Conservation (phyloP, 164 flowering plant species). For the Santalum album region DNA sequence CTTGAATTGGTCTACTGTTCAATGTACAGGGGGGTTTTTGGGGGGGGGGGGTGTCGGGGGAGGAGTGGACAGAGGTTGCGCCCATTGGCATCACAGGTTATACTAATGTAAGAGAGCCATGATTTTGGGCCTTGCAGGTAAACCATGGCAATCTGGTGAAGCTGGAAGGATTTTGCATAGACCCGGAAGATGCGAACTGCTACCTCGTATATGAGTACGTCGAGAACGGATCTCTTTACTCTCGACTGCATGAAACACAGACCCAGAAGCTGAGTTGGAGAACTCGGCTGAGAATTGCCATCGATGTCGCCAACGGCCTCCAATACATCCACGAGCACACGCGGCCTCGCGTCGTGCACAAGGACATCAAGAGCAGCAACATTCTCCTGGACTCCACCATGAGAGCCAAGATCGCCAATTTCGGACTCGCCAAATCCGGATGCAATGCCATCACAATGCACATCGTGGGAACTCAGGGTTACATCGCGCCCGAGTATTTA, state of each 20-base stretch:
- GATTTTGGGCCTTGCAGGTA: constrained; percentile 38
- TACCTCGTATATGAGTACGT: constrained; percentile 72
- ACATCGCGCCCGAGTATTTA: constrained; percentile 86
- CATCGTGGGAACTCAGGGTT: constrained; percentile 95
- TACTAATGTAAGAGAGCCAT: no score
- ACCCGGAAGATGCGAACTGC: constrained; percentile 62
- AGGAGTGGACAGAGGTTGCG: no score
- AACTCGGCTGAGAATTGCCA: constrained; percentile 56
- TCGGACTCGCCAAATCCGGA: constrained; percentile 84
- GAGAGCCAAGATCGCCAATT: constrained; percentile 91
- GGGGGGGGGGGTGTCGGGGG: no score
- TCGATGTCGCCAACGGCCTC: constrained; percentile 83
- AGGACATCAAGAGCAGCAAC: constrained; percentile 84
- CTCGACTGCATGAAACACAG: constrained; percentile 52
- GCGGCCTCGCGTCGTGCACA: constrained; percentile 72
- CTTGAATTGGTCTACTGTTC: no score
- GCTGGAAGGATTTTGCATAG: constrained; percentile 84
- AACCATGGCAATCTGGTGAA: constrained; percentile 86
- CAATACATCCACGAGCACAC: constrained; percentile 93
- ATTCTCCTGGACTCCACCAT: constrained; percentile 68
- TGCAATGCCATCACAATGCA: constrained; percentile 85
- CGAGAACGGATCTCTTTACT: constrained; percentile 74
- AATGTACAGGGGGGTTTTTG: no score
- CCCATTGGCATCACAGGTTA: no score
- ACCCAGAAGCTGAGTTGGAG: constrained; percentile 55